A percentile compares a stretch with the other conserved stretches of the same genome.
Evolutionary conservation across 768 basidiomycete species (phyloP).

Genomic region (Bullera alba): DNA sequence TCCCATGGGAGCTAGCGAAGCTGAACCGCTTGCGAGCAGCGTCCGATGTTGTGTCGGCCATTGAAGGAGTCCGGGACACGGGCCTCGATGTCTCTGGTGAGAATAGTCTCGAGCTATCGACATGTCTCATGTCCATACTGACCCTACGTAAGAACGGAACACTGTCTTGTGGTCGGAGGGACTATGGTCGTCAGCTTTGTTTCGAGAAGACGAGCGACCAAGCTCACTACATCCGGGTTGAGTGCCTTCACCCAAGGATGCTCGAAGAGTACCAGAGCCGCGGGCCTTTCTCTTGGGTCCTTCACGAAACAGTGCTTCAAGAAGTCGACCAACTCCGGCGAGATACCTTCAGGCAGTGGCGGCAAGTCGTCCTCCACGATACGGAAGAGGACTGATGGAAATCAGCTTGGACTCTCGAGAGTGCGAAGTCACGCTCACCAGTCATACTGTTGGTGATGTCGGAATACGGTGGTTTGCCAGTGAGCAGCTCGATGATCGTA

Average conservation of each 20-base stretch:
- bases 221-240: conserved; percentile 64
- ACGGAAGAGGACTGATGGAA: conserved; percentile 78
- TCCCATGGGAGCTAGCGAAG: conserved; percentile 48
- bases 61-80: no score
- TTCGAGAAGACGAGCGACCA: neutral
- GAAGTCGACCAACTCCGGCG: conserved; percentile 70
- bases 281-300: conserved; percentile 72
- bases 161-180: conserved; percentile 79
- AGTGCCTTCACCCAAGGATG: conserved; percentile 85
- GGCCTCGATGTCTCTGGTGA: neutral
- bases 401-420: no score
- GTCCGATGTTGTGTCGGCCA: neutral
- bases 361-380: conserved; percentile 92
- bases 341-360: conserved; percentile 72
- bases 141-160: conserved; percentile 90
- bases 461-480: conserved; percentile 83
- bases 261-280: conserved; percentile 75
- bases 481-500: conserved; percentile 87
- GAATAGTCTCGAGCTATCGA: conserved; percentile 48
- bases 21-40: conserved; percentile 47
- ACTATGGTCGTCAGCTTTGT: conserved; percentile 50
- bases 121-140: conserved; percentile 73
- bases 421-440: conserved; percentile 54
- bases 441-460: conserved; percentile 86
- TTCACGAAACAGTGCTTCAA: conserved; percentile 83